Evolutionary conservation across 1,284 basidiomycete genomes (phyloP).

Genomic region (Mycena sp.): DNA sequence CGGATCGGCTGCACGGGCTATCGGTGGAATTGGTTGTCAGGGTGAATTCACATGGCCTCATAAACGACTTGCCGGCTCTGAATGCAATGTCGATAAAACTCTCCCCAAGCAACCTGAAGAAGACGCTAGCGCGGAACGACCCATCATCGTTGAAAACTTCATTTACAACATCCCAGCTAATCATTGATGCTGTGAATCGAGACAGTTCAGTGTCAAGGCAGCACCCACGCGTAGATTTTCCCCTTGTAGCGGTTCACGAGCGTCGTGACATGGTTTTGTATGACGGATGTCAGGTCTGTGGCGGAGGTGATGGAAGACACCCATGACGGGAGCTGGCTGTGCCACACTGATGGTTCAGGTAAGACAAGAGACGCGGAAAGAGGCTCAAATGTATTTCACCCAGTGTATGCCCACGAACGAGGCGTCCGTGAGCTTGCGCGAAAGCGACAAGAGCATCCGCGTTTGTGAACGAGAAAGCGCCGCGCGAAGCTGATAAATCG

Average conservation of each 20-base stretch:
- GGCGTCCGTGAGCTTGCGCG: constrained; percentile 1
- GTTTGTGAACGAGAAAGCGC: constrained; percentile 2
- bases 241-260: constrained; percentile 14
- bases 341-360: constrained; percentile 16
- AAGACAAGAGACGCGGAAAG: neutral
- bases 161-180: constrained; percentile 26
- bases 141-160: constrained; percentile 36
- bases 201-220: neutral
- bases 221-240: neutral
- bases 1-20: constrained; percentile 38
- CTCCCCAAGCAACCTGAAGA: constrained; percentile 33
- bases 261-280: constrained; percentile 23
- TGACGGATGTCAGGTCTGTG: constrained; percentile 4
- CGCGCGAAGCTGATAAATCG: neutral
- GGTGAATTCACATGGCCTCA: neutral
- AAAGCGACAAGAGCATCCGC: constrained; percentile 7
- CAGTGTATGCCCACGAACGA: constrained; percentile 8
- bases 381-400: neutral
- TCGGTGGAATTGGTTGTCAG: constrained; percentile 4
- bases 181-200: too few species aligned
- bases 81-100: constrained; percentile 34
- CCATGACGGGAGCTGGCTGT: constrained; percentile 21
- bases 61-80: neutral
- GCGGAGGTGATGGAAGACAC: constrained; percentile 5
- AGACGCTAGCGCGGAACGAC: constrained; percentile 31